Evolutionary conservation across 2,329 filamentous ascomycete species (phyloP).

Genomic region (Epichloe uncinata): DNA sequence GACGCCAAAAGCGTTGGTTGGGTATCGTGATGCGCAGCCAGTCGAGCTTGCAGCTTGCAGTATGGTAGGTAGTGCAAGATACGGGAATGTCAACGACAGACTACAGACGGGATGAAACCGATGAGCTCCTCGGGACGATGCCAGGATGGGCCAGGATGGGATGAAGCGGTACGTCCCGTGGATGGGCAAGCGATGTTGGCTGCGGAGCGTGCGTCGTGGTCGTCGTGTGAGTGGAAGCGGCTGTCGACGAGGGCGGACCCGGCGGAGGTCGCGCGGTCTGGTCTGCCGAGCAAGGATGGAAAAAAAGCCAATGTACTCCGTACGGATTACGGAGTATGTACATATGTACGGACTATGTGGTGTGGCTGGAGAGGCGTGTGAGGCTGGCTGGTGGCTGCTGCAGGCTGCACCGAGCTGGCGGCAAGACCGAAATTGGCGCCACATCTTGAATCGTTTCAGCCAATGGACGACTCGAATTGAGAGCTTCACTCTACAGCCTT

Average conservation of each 20-base stretch:
- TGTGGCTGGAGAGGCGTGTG: conserved; percentile 1
- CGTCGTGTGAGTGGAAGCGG: conserved; percentile 1
- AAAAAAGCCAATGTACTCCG: not conserved
- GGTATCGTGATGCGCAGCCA: conserved; percentile 2
- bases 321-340: no score
- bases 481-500: not conserved
- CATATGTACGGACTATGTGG: not conserved
- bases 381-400: not conserved
- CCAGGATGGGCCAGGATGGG: not conserved
- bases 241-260: conserved; percentile 1
- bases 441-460: not conserved
- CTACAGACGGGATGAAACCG: not conserved
- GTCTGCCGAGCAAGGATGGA: conserved; percentile 1
- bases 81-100: not conserved
- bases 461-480: conserved; percentile 3
- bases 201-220: conserved; percentile 3
- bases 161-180: not conserved
- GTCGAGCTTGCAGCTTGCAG: not conserved
- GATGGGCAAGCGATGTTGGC: conserved; percentile 1
- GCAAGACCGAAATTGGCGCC: conserved; percentile 1
- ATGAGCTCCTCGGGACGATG: not conserved
- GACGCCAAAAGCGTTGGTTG: not conserved
- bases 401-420: not conserved
- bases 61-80: not conserved
- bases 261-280: conserved; percentile 1